Conservation (phyloP, 2,329 filamentous ascomycete genomes). For the Alternaria infectoria region DNA sequence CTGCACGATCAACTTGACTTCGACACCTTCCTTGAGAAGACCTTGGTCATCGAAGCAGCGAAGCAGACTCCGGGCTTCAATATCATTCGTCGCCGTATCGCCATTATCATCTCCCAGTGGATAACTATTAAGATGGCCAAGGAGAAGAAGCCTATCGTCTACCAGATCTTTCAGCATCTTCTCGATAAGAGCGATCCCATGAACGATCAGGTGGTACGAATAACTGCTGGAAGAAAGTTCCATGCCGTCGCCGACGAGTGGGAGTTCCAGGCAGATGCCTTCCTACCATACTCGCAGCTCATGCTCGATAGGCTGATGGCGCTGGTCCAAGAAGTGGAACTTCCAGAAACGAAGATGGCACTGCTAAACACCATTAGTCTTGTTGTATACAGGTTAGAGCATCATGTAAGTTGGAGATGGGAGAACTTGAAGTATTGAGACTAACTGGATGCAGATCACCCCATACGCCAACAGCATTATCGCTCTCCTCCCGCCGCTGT, state of each 20-base stretch:
- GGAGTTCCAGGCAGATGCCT: slow-evolving; percentile 75
- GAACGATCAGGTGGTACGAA: slow-evolving; percentile 90
- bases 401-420: slow-evolving; percentile 58
- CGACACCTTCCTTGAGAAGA: slow-evolving; percentile 75
- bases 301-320: slow-evolving; percentile 75
- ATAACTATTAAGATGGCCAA: slow-evolving; percentile 76
- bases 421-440: rapidly evolving
- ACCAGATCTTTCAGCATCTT: slow-evolving; percentile 87
- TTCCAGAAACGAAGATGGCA: slow-evolving; percentile 88
- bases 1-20: slow-evolving; percentile 81
- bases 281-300: slow-evolving; percentile 77
- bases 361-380: slow-evolving; percentile 85
- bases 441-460: slow-evolving; percentile 54
- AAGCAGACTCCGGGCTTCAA: slow-evolving; percentile 71
- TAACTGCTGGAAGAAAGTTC: slow-evolving; percentile 87
- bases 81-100: slow-evolving; percentile 83
- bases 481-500: slow-evolving; percentile 77
- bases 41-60: slow-evolving; percentile 80
- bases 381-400: slow-evolving; percentile 81
- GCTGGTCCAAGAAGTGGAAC: slow-evolving; percentile 79
- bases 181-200: slow-evolving; percentile 75
- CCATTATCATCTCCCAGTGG: slow-evolving; percentile 90
- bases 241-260: slow-evolving; percentile 83
- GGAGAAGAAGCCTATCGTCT: slow-evolving; percentile 74
- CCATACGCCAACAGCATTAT: slow-evolving; percentile 81